Evolutionary conservation across 2,329 filamentous ascomycete species (phyloP).

Genomic region (Aspergillus eucalypticola): DNA sequence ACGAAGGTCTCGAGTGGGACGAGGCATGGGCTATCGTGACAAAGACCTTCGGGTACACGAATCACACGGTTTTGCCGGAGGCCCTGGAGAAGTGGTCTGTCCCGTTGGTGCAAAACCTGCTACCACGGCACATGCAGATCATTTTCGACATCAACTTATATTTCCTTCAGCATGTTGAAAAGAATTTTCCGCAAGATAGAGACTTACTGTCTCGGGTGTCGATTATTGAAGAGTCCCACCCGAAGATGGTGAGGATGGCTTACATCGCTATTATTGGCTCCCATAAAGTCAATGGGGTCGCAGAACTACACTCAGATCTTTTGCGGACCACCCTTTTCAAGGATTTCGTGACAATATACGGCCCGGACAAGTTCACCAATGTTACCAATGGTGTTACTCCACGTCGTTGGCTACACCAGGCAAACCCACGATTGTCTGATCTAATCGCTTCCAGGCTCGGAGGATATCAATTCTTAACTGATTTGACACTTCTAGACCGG

Average conservation of each 20-base stretch:
- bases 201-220: slow-evolving; percentile 86
- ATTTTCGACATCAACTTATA: slow-evolving; percentile 97
- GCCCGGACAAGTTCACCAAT: slow-evolving; percentile 96
- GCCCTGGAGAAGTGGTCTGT: slow-evolving; percentile 99
- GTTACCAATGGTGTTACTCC: slow-evolving; percentile 98
- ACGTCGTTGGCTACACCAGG: slow-evolving; percentile 93
- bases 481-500: slow-evolving; percentile 81
- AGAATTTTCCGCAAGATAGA: slow-evolving; percentile 82
- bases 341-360: slow-evolving; percentile 94
- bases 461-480: slow-evolving; percentile 81
- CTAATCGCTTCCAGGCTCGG: slow-evolving; percentile 89
- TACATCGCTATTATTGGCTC: slow-evolving; percentile 93
- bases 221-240: slow-evolving; percentile 94
- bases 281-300: slow-evolving; percentile 98
- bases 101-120: slow-evolving; percentile 83
- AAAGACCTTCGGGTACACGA: slow-evolving; percentile 89
- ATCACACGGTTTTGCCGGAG: slow-evolving; percentile 96
- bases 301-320: slow-evolving; percentile 93
- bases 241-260: slow-evolving; percentile 98
- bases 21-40: slow-evolving; percentile 82
- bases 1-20: slow-evolving; percentile 91
- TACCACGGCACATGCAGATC: slow-evolving; percentile 92
- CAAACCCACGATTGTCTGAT: slow-evolving; percentile 88
- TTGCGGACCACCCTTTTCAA: slow-evolving; percentile 99
- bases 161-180: slow-evolving; percentile 90